Conservation (phyloP, 2,329 filamentous ascomycete genomes). For the Diaporthe sp. region DNA sequence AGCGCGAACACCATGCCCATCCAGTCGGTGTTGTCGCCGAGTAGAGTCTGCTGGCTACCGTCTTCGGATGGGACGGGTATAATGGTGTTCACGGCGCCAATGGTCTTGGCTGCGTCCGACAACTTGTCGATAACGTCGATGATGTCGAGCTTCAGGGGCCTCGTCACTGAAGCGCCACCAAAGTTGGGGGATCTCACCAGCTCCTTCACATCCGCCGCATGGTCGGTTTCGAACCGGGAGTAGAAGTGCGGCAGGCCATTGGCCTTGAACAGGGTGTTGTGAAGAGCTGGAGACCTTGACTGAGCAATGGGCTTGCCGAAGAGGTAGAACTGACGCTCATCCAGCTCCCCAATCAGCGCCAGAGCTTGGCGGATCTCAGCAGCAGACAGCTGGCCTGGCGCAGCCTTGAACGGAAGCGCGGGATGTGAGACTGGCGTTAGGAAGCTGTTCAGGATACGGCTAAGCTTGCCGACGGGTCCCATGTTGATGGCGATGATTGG, state of each 20-base stretch:
- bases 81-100: conserved; percentile 96
- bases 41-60: conserved; percentile 65
- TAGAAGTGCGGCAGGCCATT: conserved; percentile 91
- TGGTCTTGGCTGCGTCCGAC: conserved; percentile 81
- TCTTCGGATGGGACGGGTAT: conserved; percentile 67
- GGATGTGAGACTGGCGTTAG: conserved; percentile 96
- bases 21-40: conserved; percentile 97
- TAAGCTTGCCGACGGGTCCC: conserved; percentile 88
- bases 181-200: conserved; percentile 81
- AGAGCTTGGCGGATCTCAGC: conserved; percentile 87
- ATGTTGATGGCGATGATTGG: conserved; percentile 97
- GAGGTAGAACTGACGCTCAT: conserved; percentile 83
- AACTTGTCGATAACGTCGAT: conserved; percentile 85
- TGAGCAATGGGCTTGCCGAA: conserved; percentile 88
- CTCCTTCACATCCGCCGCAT: conserved; percentile 70
- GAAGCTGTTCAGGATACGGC: conserved; percentile 90
- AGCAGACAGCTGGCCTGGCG: conserved; percentile 92
- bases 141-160: conserved; percentile 92
- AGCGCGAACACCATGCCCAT: conserved; percentile 89
- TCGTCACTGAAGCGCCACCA: conserved; percentile 95
- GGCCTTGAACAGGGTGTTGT: conserved; percentile 85
- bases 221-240: conserved; percentile 79
- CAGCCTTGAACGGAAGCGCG: conserved; percentile 89
- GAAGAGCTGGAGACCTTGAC: conserved; percentile 88
- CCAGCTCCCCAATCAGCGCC: conserved; percentile 83